These are phyloP conservation scores for Colletotrichum sidae DNA, from an alignment of 2,329 filamentous ascomycete genomes.

Conservation along the genomic window DNA sequence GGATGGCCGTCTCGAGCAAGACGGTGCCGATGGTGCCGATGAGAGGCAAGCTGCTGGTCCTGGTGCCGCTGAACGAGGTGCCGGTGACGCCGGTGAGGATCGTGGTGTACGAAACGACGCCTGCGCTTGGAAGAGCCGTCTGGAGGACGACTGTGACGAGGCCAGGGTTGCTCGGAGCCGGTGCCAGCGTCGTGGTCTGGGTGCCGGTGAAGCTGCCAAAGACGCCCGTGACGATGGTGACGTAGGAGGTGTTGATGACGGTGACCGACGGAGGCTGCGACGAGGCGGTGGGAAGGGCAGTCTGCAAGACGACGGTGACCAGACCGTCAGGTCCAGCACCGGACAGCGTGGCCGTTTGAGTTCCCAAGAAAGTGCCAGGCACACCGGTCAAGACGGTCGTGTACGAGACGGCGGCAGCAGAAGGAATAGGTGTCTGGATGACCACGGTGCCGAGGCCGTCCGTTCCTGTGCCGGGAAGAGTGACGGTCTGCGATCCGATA, in stretches of 20 bases:
- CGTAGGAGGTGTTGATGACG: slow-evolving; percentile 15
- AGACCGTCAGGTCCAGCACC: neutral
- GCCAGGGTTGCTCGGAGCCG: slow-evolving; percentile 17
- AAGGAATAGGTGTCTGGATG: neutral
- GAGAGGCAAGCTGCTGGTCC: slow-evolving; percentile 6
- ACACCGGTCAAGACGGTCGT: slow-evolving; percentile 15
- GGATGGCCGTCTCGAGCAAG: slow-evolving; percentile 15
- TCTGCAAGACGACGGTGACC: slow-evolving; percentile 18
- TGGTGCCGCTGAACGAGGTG: slow-evolving; percentile 3
- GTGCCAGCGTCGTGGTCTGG: slow-evolving; percentile 20
- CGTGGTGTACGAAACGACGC: slow-evolving; percentile 13
- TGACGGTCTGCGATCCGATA: neutral
- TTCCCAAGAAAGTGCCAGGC: slow-evolving; percentile 5
- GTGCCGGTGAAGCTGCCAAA: slow-evolving; percentile 20
- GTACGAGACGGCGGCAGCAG: neutral
- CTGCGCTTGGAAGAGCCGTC: slow-evolving; percentile 15
- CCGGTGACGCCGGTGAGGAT: slow-evolving; percentile 4
- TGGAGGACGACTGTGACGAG: slow-evolving; percentile 24
- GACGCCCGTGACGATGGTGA: slow-evolving; percentile 22
- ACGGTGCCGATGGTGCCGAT: slow-evolving; percentile 9
- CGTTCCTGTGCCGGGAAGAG: neutral
- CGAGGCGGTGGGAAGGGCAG: slow-evolving; percentile 4
- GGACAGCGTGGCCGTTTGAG: slow-evolving; percentile 1
- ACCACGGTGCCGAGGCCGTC: neutral
- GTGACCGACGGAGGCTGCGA: neutral